Percentiles rank a stretch among this genome's conserved stretches.
These are phyloP conservation scores for Volvariella volvacea DNA, from an alignment of 1,284 basidiomycete species.

Conservation along the genomic window DNA sequence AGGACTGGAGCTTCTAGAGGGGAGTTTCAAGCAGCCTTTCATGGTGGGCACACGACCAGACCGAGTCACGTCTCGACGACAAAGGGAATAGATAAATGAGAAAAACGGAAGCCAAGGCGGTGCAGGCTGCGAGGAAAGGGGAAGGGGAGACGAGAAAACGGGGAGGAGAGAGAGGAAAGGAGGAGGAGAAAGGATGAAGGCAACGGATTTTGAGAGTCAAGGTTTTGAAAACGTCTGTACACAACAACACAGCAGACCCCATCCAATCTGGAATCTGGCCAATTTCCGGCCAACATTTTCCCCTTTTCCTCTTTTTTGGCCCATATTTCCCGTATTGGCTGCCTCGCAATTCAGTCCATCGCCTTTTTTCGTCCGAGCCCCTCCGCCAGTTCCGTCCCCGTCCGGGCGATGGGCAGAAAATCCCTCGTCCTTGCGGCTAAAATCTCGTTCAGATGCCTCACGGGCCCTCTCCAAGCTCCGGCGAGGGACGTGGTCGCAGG, in stretches of 20 bases:
- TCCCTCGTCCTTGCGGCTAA: too few relatives aligned
- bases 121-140: neutral
- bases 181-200: neutral
- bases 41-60: conserved; percentile 14
- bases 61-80: neutral
- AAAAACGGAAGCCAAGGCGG: too few relatives aligned
- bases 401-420: neutral
- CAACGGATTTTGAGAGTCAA: neutral
- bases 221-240: neutral
- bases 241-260: neutral
- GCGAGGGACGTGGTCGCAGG: too few relatives aligned
- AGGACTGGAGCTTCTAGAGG: conserved; percentile 22
- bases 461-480: too few relatives aligned
- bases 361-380: neutral
- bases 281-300: too few relatives aligned
- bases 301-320: too few relatives aligned
- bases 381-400: conserved; percentile 1
- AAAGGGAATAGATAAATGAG: neutral
- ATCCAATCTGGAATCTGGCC: too few relatives aligned
- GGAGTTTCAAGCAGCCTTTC: conserved; percentile 40
- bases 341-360: too few relatives aligned
- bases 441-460: too few relatives aligned
- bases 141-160: neutral
- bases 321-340: too few relatives aligned
- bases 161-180: neutral